These are phyloP conservation scores for Conidiobolus coronatus DNA, from an alignment of 371 early-diverging fungal species.

Conservation along the genomic window DNA sequence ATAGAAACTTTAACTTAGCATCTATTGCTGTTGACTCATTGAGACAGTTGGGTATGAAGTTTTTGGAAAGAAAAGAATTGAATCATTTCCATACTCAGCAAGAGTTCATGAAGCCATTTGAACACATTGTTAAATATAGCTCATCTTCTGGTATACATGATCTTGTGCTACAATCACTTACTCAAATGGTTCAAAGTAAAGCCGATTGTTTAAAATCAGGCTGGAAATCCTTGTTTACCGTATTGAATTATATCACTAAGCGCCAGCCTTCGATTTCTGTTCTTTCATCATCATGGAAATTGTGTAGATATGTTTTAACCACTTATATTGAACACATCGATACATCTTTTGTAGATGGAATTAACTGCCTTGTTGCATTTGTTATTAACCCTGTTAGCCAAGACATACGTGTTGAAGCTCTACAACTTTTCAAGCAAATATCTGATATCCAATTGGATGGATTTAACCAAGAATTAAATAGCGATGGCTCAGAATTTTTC, in stretches of 20 bases:
- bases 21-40: conserved; percentile 84
- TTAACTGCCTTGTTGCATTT: conserved; percentile 38
- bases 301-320: conserved; percentile 20
- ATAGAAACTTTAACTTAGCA: conserved; percentile 63
- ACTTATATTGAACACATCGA: conserved; percentile 34
- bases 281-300: not conserved
- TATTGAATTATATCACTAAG: conserved; percentile 20
- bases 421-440: conserved; percentile 11
- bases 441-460: conserved; percentile 8
- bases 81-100: conserved; percentile 91
- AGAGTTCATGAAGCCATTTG: conserved; percentile 85
- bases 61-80: conserved; percentile 82
- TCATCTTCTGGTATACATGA: conserved; percentile 64
- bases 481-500: not conserved
- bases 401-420: conserved; percentile 31
- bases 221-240: conserved; percentile 75
- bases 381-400: conserved; percentile 20
- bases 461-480: conserved; percentile 9
- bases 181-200: conserved; percentile 69
- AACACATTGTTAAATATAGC: conserved; percentile 54
- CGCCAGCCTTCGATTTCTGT: not conserved
- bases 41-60: conserved; percentile 79
- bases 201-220: conserved; percentile 60
- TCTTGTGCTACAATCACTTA: conserved; percentile 69
- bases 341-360: conserved; percentile 11